Base-by-base conservation (phyloP, 495 filamentous ascomycete species). In the Letharia columbiana region DNA sequence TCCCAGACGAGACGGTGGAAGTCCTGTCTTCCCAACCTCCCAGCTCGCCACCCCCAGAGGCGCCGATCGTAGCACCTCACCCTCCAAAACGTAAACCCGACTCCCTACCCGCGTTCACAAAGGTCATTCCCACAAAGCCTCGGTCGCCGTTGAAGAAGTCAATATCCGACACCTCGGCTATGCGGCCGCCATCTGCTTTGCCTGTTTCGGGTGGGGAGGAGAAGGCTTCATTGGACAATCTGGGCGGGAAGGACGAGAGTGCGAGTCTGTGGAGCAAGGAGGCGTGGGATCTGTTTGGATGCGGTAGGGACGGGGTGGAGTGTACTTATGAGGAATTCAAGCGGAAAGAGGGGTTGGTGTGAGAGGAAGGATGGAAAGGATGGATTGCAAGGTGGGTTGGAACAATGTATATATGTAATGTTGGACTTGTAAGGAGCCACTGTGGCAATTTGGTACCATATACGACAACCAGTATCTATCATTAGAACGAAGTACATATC, bases 221-320 rank as follows among this genome's bases (percentile, higher is more conserved):
- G 17, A 20, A 49, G 28, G 28, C 31, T 13, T 2, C 15, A 18
- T 5, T 9, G 35, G 31, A 28, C 4, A 39, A 17, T 10, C 0
- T 0, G 17, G 39, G 31, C 7, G 28, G 20, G 9, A 17, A 12
- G 49, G 52, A 61, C 4, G 40, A 61, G 49, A 63, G 28, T 57
- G 49, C 54, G 13, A 13, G 62, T 0, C 79, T 82, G 9, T 87
- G 85, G 85, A 84, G 84, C 23, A 73, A 76, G 0, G 85, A 87
- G 70, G 84, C 84, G 9, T 77, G 79, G 61, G 82, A 87, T 70
- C 70, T 87, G 28, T 86, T 87, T 69, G 83, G 82, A 33, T 87
- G 83, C 71, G 70, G 74, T 37, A 71, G 72, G 66, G 71, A 73
- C 58, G 66, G 67, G 37, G 47, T 67, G 5, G 68, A 66, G 15